Evolutionary conservation across 805 yeast genomes (phyloP).

Genomic region (Cyberlindnera bimundalis): DNA sequence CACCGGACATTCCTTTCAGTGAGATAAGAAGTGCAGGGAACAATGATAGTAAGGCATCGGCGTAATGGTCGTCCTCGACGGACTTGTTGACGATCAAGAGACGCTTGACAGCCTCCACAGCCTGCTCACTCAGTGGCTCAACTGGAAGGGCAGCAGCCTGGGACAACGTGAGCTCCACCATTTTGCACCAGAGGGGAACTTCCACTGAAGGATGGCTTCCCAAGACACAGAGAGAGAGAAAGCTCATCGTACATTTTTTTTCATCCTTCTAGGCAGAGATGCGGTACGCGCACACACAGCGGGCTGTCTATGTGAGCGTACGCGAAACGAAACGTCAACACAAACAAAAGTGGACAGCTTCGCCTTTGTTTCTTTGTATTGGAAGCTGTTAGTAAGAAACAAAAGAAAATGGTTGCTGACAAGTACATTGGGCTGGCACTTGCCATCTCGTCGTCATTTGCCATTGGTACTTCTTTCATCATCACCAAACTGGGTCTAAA

Average conservation of each 20-base stretch:
- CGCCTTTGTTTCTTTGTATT: no score
- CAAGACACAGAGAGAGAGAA: background rate
- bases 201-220: no score
- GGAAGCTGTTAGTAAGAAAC: no score
- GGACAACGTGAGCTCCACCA: conserved; percentile 3
- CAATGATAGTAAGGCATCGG: conserved; percentile 14
- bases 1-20: conserved; percentile 32
- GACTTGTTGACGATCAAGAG: conserved; percentile 21
- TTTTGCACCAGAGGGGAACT: background rate
- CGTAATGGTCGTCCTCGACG: conserved; percentile 13
- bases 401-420: conserved; percentile 48
- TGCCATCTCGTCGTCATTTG: conserved; percentile 83
- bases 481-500: conserved; percentile 84
- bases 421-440: conserved; percentile 86
- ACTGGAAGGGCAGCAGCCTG: background rate
- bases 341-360: conserved; percentile 1
- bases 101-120: conserved; percentile 11
- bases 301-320: no score
- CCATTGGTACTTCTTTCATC: conserved; percentile 87
- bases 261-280: background rate
- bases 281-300: conserved; percentile 3
- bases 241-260: background rate
- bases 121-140: conserved; percentile 7
- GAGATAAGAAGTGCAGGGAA: conserved; percentile 32
- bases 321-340: conserved; percentile 10